Evolutionary conservation across 768 basidiomycete species (phyloP), one percentile per base, ranked within the genome.

Genomic region (Strobilomyces echinocephalus): DNA sequence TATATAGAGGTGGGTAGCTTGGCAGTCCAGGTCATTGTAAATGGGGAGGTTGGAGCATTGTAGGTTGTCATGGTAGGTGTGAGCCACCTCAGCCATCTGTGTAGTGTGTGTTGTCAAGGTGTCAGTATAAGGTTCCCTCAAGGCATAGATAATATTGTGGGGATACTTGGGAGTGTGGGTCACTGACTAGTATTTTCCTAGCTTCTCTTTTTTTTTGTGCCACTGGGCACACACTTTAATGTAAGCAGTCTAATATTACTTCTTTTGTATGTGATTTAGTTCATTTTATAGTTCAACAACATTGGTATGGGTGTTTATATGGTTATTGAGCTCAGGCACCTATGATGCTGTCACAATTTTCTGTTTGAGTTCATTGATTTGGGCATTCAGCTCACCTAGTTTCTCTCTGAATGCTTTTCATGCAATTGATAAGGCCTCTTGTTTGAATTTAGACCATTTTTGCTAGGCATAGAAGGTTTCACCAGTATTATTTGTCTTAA

Each of bases 11-110:
- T 12, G n/a, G 1, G 43, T 34, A 0, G 1, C 1, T 16, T 30
- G 16, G 5, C 43, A 6, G 0, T 36, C 11, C 0, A 34, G 50
- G 18, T 21, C 9, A 1, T 30, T 8, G 8, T 8, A 21, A 10
- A 1, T 5, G 5, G 8, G 33, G 8, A 1, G 28, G 42, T 42
- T 16, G 2, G 0, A 0, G 8, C 5, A 3, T 45, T 75, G 72
- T 0, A 75, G 61, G 1, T 60, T 12, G 2, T 54, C n/a, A 6
- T 60, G 53, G 42, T 60, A 49, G 1, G n/a, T 4, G 1, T 11
- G 0, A 0, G 71, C 68, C 0, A 74, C 46, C 0, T 70, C 50
- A 0, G 71, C 67, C 73, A 75, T 75, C 16, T 68, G 49, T 0
- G 53, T 8, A 0, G 71, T 67, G 1, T 49, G 10, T 0, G 7